Conservation (phyloP, 2,329 filamentous ascomycete genomes). For the Exserohilum rostratum region DNA sequence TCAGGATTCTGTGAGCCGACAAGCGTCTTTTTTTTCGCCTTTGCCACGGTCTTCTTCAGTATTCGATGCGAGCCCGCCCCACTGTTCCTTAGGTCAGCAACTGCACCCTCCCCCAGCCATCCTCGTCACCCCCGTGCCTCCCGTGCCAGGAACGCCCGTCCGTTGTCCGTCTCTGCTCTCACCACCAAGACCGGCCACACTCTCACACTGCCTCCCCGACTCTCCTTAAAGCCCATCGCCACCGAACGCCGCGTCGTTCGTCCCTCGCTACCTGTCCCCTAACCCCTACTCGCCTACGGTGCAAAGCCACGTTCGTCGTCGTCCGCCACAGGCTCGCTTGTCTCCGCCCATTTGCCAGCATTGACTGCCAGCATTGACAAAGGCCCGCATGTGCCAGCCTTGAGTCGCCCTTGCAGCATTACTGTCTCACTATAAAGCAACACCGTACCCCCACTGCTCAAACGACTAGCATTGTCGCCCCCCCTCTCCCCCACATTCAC, state of each 20-base stretch:
- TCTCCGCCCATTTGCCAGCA: conserved; percentile 9
- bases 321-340: conserved; percentile 24
- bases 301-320: conserved; percentile 28
- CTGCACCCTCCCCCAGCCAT: conserved; percentile 12
- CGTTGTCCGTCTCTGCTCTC: conserved; percentile 8
- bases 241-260: conserved; percentile 1
- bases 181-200: conserved; percentile 3
- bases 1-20: conserved; percentile 12
- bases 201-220: conserved; percentile 9
- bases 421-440: conserved; percentile 19
- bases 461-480: conserved; percentile 6
- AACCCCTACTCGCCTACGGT: background rate
- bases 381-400: conserved; percentile 16
- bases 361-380: background rate
- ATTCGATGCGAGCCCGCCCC: conserved; percentile 19
- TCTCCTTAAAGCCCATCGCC: conserved; percentile 13
- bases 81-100: conserved; percentile 25
- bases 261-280: conserved; percentile 12
- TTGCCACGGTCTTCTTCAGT: conserved; percentile 30
- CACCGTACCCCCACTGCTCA: conserved; percentile 10
- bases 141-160: conserved; percentile 16
- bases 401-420: conserved; percentile 15
- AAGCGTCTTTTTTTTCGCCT: conserved; percentile 1
- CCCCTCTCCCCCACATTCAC: conserved; percentile 47
- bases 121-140: conserved; percentile 14